Percentiles rank a stretch among this genome's conserved stretches.
These are phyloP conservation scores for Penstemon barbatus DNA, from an alignment of 257 asterid species.

Conservation along the genomic window DNA sequence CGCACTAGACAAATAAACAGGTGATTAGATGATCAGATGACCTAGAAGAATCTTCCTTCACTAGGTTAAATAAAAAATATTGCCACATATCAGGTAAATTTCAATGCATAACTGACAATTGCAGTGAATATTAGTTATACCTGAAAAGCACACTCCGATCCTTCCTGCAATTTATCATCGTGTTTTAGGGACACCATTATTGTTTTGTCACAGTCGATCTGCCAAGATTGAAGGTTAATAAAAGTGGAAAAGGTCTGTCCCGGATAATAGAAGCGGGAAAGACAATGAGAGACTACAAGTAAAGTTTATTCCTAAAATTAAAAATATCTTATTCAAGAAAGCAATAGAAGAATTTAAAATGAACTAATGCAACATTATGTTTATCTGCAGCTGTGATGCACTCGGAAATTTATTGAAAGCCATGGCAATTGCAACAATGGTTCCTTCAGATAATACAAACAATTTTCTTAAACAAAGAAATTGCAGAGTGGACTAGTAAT, in stretches of 20 bases:
- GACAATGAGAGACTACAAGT: slow-evolving; percentile 10
- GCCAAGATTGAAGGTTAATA: slow-evolving; percentile 33
- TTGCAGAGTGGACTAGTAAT: not conserved
- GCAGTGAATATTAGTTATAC: slow-evolving; percentile 39
- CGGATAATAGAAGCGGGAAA: slow-evolving; percentile 1
- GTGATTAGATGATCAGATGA: slow-evolving; percentile 33
- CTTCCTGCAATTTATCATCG: slow-evolving; percentile 97
- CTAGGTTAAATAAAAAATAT: not conserved
- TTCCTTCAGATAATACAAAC: not conserved
- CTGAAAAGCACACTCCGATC: slow-evolving; percentile 94
- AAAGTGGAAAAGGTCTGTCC: slow-evolving; percentile 15
- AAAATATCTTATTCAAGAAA: slow-evolving; percentile 8
- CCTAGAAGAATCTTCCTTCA: slow-evolving; percentile 13
- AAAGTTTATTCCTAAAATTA: not conserved
- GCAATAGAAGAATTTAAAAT: slow-evolving; percentile 6
- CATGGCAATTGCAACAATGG: not conserved
- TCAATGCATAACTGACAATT: slow-evolving; percentile 7
- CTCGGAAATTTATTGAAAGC: slow-evolving; percentile 8
- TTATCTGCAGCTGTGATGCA: slow-evolving; percentile 9
- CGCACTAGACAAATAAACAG: slow-evolving; percentile 59
- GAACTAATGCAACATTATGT: not conserved
- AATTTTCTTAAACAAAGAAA: not conserved
- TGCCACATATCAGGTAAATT: slow-evolving; percentile 15
- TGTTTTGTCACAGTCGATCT: slow-evolving; percentile 98
- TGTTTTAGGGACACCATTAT: slow-evolving; percentile 91